These are phyloP conservation scores for Sextonia rubra DNA, from an alignment of 164 flowering plant genomes.

Conservation along the genomic window DNA sequence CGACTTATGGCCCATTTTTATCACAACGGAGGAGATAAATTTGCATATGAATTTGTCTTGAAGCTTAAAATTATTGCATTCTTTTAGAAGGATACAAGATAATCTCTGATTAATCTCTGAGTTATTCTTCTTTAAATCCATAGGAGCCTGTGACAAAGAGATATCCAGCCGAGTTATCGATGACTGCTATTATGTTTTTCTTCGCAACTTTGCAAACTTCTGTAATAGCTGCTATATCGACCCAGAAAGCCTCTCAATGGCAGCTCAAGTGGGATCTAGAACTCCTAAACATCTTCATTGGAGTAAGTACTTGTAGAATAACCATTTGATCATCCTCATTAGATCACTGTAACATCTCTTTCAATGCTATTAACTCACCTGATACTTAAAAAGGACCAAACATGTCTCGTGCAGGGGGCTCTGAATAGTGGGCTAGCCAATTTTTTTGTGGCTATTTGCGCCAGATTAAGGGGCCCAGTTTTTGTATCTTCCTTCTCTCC, in stretches of 20 bases:
- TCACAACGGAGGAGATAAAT: too few species aligned
- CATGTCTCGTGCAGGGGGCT: conserved; percentile 13
- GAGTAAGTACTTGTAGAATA: conserved; percentile 9
- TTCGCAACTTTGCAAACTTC: conserved; percentile 19
- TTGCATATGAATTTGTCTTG: too few species aligned
- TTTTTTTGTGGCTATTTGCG: conserved; percentile 19
- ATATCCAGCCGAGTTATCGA: conserved; percentile 19
- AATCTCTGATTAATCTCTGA: too few species aligned
- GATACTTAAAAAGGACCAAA: neutral
- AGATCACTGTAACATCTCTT: neutral
- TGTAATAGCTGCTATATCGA: conserved; percentile 9
- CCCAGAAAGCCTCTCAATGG: conserved; percentile 19
- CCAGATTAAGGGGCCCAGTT: conserved; percentile 20
- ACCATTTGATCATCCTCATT: neutral
- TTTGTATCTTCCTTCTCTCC: conserved; percentile 22
- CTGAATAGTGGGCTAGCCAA: conserved; percentile 20
- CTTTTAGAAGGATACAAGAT: too few species aligned
- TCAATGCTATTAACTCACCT: neutral
- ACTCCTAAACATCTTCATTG: conserved; percentile 19
- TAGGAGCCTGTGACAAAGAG: conserved; percentile 19
- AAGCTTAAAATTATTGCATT: too few species aligned
- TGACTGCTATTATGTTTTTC: conserved; percentile 22
- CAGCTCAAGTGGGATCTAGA: conserved; percentile 19
- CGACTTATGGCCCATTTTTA: too few species aligned
- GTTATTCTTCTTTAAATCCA: neutral